Evolutionary conservation across 805 yeast species (phyloP).

Genomic region (Grigorovia yakushimaensis): DNA sequence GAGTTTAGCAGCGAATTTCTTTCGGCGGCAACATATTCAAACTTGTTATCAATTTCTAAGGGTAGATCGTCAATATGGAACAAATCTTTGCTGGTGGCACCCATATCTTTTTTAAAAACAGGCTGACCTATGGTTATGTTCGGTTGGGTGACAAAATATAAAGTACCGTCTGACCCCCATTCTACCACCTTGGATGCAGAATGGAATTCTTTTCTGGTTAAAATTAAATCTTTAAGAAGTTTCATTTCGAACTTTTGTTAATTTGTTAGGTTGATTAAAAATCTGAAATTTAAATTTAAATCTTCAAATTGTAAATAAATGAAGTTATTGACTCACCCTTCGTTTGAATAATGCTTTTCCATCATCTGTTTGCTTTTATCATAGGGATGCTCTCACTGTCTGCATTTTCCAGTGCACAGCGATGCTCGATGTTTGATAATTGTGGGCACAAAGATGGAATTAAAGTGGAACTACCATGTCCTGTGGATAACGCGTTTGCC

Average conservation of each 20-base stretch:
- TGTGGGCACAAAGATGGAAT: conserved; percentile 79
- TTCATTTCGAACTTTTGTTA: conserved; percentile 14
- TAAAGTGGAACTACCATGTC: conserved; percentile 74
- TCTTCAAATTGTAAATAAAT: background rate
- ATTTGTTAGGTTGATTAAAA: background rate
- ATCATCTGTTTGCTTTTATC: background rate
- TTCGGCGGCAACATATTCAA: conserved; percentile 19
- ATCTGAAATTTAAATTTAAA: background rate
- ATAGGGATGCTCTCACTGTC: background rate
- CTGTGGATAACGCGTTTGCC: conserved; percentile 34
- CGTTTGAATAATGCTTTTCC: background rate
- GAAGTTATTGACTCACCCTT: background rate
- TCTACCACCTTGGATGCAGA: conserved; percentile 18
- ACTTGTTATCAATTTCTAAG: conserved; percentile 16
- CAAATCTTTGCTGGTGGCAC: conserved; percentile 13
- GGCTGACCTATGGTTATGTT: conserved; percentile 24
- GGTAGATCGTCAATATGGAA: conserved; percentile 21
- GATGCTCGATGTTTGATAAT: conserved; percentile 31
- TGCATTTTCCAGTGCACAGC: conserved; percentile 1
- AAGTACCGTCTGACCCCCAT: conserved; percentile 26
- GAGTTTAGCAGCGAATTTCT: conserved; percentile 20
- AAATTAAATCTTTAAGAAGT: conserved; percentile 19
- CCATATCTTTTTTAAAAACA: conserved; percentile 12
- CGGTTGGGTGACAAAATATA: conserved; percentile 21
- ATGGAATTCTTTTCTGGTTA: conserved; percentile 21